These are phyloP conservation scores for Calonectria henricotiae DNA, from an alignment of 2,329 filamentous ascomycete species.

Conservation along the genomic window DNA sequence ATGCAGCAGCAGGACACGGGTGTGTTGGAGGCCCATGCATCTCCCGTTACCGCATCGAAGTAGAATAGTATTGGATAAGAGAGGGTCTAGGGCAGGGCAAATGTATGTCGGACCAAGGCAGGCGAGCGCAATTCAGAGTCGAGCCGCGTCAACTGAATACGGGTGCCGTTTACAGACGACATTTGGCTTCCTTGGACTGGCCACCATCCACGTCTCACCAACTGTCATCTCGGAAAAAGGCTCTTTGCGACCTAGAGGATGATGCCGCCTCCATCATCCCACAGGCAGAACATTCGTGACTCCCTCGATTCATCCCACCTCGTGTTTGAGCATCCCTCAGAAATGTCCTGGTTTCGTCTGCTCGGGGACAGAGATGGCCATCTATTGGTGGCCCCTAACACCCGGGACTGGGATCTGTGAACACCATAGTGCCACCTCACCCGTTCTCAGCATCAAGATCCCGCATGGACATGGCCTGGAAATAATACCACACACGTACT, in stretches of 20 bases:
- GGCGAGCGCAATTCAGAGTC: conserved; percentile 31
- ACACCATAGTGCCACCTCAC: background rate
- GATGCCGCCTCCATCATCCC: conserved; percentile 8
- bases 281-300: conserved; percentile 24
- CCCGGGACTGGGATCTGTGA: conserved; percentile 1
- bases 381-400: conserved; percentile 18
- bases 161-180: background rate
- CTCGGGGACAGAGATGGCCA: conserved; percentile 23
- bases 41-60: conserved; percentile 30
- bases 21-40: conserved; percentile 35
- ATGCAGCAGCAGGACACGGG: conserved; percentile 30
- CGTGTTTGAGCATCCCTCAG: background rate
- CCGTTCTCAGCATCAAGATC: conserved; percentile 5
- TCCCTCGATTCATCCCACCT: background rate
- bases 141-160: conserved; percentile 13
- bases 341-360: background rate
- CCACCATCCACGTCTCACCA: conserved; percentile 21
- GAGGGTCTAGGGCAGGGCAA: conserved; percentile 21
- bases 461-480: background rate
- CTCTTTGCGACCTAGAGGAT: background rate
- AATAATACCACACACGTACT: background rate
- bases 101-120: conserved; percentile 27
- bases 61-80: conserved; percentile 22
- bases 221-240: background rate
- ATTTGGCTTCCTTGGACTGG: conserved; percentile 3